Evolutionary conservation across 2,329 filamentous ascomycete genomes (phyloP).

Genomic region (Phyllosticta citrichinensis): DNA sequence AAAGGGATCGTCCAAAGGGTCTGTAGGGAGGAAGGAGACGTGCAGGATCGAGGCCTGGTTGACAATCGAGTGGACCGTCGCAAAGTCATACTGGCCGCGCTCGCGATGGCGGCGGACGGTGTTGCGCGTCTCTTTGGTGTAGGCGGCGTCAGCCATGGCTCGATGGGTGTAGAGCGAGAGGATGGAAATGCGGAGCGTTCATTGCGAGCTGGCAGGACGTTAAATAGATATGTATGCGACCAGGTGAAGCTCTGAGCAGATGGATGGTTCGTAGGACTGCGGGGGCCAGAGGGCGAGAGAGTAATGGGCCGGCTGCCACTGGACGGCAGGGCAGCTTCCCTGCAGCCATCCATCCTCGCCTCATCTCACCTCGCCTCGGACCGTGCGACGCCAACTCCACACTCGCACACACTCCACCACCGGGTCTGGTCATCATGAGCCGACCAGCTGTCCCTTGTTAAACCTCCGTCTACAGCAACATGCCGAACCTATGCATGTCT

Average conservation of each 20-base stretch:
- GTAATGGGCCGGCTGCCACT: not conserved
- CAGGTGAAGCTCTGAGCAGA: not conserved
- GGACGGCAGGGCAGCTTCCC: not conserved
- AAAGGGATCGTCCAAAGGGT: constrained; percentile 49
- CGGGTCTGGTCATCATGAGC: not conserved
- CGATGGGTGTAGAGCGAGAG: not conserved
- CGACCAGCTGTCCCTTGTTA: not conserved
- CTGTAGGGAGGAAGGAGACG: constrained; percentile 61
- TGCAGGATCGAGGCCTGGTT: constrained; percentile 66
- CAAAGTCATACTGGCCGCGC: constrained; percentile 58
- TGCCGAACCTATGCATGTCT: not conserved
- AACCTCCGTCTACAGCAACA: not conserved
- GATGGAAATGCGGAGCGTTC: not conserved
- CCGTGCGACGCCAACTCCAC: not conserved
- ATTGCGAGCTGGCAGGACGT: not conserved
- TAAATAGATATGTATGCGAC: not conserved
- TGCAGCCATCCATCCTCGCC: not conserved
- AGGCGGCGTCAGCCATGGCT: not conserved
- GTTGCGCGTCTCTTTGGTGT: not conserved
- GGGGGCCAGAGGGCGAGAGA: not conserved
- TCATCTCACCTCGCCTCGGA: not conserved
- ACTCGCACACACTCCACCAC: not conserved
- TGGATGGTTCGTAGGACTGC: not conserved
- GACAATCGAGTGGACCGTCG: constrained; percentile 64
- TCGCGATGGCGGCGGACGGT: not conserved